Base-by-base conservation (phyloP, 139 green algal species). In the Chlorella sorokiniana region DNA sequence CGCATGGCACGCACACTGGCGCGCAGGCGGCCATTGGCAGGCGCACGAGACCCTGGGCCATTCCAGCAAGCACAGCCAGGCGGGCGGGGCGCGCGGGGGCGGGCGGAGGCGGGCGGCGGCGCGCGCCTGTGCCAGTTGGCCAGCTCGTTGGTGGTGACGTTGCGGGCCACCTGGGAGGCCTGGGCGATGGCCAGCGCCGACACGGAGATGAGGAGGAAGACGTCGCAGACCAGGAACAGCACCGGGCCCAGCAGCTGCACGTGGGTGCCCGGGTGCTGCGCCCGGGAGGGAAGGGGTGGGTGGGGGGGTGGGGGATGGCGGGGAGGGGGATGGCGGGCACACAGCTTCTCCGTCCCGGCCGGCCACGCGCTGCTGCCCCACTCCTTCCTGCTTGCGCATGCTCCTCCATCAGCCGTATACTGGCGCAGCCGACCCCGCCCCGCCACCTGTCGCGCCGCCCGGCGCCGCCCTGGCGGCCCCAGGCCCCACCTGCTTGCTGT, bases 101-200 rank as follows among this genome's bases (percentile, higher is more conserved):
- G n/a, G 31, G 63, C 4, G 31, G 4, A 42, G 63, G 31, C 9
- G 63, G n/a, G 31, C 6, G 8, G 63, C 63, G 9, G 31, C 20
- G n/a, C 77, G 70, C 84, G 92, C 78, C 94, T 78, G 84, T 97
- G 92, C 92, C 92, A 96, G 89, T 99, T 99, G 20, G 94, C 91
- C 42, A 98, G 85, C 85, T 99, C 96, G 79, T 99, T 99, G 42
- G 96, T 99, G 8, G 96, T 99, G 27, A 98, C 85, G 86, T 99
- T 99, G 51, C 89, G 88, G 11, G 85, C 84, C 11, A 98, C 90
- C 76, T 94, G 91, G 35, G 38, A 78, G 7, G 90, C 89, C 85
- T 98, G 96, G 5, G 93, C 91, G 14, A 93, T 73, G 4, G 91
- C 85, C n/a, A 99, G 88, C 14, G 91, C 93, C 9, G 86, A 86